Conservation (phyloP, 129 eudicot genomes). For the Pittosporum tobira region DNA sequence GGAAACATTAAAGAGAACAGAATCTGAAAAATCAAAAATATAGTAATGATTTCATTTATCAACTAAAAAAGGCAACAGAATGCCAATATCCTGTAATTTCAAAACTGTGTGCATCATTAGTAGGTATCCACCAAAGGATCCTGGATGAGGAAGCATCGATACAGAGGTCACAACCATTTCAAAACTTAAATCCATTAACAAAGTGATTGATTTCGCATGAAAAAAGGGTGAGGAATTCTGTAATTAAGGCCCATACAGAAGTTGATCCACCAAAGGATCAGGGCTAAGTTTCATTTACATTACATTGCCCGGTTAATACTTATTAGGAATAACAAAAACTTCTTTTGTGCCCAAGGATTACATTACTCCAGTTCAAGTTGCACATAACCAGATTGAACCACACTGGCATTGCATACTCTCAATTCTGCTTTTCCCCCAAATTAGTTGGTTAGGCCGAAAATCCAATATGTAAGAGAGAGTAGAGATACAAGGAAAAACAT, state of each 20-base stretch:
- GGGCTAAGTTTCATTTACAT: neutral
- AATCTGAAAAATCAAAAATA: neutral
- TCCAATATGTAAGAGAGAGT: too few species aligned
- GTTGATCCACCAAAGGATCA: neutral
- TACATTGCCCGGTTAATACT: neutral
- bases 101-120: constrained; percentile 1
- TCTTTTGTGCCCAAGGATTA: neutral
- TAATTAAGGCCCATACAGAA: neutral
- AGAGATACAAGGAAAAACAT: too few species aligned
- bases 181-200: neutral
- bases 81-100: neutral
- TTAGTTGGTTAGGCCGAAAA: too few species aligned
- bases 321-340: neutral
- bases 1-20: neutral
- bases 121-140: neutral
- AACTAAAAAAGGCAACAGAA: neutral
- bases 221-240: neutral
- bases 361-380: neutral
- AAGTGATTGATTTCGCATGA: neutral
- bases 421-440: neutral
- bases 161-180: neutral
- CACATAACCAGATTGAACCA: neutral
- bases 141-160: neutral
- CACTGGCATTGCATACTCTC: neutral
- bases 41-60: neutral